These are phyloP conservation scores for Lachancea thermotolerans DNA, from an alignment of 805 yeast genomes.

Conservation along the genomic window DNA sequence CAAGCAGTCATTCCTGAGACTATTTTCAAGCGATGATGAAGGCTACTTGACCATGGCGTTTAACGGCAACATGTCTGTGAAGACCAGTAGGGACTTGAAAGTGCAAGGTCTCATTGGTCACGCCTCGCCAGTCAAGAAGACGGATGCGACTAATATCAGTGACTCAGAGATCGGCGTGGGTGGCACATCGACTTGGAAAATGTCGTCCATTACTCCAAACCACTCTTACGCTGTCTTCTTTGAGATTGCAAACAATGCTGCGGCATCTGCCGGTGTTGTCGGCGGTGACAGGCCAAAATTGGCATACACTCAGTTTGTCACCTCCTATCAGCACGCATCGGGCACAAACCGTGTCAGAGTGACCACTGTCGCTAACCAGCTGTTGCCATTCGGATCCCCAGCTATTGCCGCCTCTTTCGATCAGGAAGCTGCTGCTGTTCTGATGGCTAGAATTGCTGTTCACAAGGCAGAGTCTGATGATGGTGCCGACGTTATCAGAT, in stretches of 20 bases:
- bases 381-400: slow-evolving; percentile 51
- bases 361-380: slow-evolving; percentile 63
- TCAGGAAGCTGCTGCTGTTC: slow-evolving; percentile 96
- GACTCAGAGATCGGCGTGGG: slow-evolving; percentile 94
- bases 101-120: slow-evolving; percentile 92
- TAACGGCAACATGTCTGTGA: slow-evolving; percentile 81
- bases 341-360: slow-evolving; percentile 87
- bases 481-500: slow-evolving; percentile 85
- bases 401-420: slow-evolving; percentile 67
- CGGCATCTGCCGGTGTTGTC: slow-evolving; percentile 16
- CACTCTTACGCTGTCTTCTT: slow-evolving; percentile 87
- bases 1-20: slow-evolving; percentile 83
- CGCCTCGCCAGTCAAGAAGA: slow-evolving; percentile 63
- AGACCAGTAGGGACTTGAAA: slow-evolving; percentile 81
- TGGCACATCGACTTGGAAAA: slow-evolving; percentile 80
- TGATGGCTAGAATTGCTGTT: slow-evolving; percentile 86
- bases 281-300: slow-evolving; percentile 27
- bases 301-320: slow-evolving; percentile 72
- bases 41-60: slow-evolving; percentile 85
- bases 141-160: slow-evolving; percentile 66
- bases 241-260: slow-evolving; percentile 53
- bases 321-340: slow-evolving; percentile 91
- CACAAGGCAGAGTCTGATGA: slow-evolving; percentile 77
- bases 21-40: slow-evolving; percentile 80
- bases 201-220: slow-evolving; percentile 78